phyloP scores from a whole-genome alignment of 1,284 basidiomycete species.

The Singerocomus inundabilis region DNA sequence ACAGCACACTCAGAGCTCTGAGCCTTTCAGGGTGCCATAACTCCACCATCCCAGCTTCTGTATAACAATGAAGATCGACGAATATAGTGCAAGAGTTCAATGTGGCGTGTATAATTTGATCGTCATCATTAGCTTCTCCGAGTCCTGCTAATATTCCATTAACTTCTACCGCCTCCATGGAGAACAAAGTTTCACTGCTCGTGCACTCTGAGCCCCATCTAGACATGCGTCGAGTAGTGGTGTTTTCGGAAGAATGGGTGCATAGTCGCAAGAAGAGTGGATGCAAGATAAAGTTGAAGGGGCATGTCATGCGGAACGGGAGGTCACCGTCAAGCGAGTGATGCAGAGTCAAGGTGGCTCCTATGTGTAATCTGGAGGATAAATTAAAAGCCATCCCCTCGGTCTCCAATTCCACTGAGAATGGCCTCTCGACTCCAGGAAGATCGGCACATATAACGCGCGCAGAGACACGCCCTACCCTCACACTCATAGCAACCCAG shows the following conservation, averaged over 20 bases:
- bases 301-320: conserved; percentile 39
- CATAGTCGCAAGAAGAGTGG: conserved; percentile 48
- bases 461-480: conserved; percentile 47
- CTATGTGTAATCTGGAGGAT: conserved; percentile 35
- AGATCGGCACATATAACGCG: conserved; percentile 47
- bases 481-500: conserved; percentile 46
- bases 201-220: conserved; percentile 35
- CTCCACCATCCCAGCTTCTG: conserved; percentile 67
- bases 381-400: conserved; percentile 44
- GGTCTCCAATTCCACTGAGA: conserved; percentile 51
- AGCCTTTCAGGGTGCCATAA: conserved; percentile 72
- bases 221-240: conserved; percentile 26
- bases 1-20: conserved; percentile 46
- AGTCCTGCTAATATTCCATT: conserved; percentile 42
- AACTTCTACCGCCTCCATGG: conserved; percentile 55
- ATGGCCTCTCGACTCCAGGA: conserved; percentile 37
- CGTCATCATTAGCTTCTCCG: conserved; percentile 49
- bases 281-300: conserved; percentile 37
- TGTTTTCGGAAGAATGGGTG: conserved; percentile 25
- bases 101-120: conserved; percentile 35
- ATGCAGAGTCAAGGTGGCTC: conserved; percentile 20
- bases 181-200: conserved; percentile 51
- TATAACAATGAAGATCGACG: conserved; percentile 48
- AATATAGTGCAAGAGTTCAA: conserved; percentile 53
- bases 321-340: conserved; percentile 25